A percentile compares a stretch with the other conserved stretches of the same genome.
These are phyloP conservation scores for Craspedostauros australis DNA, from an alignment of 108 stramenopile species.

Conservation along the genomic window DNA sequence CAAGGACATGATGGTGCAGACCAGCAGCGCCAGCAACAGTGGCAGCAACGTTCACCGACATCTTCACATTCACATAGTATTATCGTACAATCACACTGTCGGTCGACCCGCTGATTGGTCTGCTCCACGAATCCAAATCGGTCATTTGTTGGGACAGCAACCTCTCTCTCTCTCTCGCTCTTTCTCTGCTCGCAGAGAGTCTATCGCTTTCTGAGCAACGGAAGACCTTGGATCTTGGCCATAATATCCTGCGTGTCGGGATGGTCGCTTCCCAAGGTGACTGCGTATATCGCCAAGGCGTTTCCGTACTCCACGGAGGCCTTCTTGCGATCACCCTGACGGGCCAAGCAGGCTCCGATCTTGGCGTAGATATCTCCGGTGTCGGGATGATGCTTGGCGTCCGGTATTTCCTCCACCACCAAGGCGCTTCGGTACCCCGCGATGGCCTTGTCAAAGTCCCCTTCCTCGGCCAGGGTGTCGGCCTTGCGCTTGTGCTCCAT, in stretches of 20 bases:
- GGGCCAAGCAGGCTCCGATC: constrained; percentile 22
- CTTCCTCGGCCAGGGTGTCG: constrained; percentile 24
- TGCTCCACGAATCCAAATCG: too few relatives aligned
- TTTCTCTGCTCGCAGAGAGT: too few relatives aligned
- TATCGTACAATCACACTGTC: too few relatives aligned
- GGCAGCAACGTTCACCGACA: too few relatives aligned
- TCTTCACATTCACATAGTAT: too few relatives aligned
- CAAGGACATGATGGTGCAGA: too few relatives aligned
- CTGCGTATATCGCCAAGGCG: constrained; percentile 29
- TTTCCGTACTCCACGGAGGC: constrained; percentile 34
- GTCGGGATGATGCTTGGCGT: constrained; percentile 29
- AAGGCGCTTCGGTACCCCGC: constrained; percentile 27
- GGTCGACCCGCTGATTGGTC: too few relatives aligned
- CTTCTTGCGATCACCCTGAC: constrained; percentile 23
- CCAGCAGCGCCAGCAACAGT: too few relatives aligned
- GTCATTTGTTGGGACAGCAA: too few relatives aligned
- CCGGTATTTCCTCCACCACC: constrained; percentile 22
- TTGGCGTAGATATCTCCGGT: constrained; percentile 31
- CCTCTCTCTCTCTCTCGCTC: too few relatives aligned
- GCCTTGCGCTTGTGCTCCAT: constrained; percentile 30
- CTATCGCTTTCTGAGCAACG: too few relatives aligned
- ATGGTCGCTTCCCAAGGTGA: constrained; percentile 28
- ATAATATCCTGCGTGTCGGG: constrained; percentile 27
- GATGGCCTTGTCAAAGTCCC: constrained; percentile 26
- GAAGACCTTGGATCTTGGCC: constrained; percentile 27